phyloP scores from a whole-genome alignment of 2,329 filamentous ascomycete genomes.

The Rhynchosporium graminicola region DNA sequence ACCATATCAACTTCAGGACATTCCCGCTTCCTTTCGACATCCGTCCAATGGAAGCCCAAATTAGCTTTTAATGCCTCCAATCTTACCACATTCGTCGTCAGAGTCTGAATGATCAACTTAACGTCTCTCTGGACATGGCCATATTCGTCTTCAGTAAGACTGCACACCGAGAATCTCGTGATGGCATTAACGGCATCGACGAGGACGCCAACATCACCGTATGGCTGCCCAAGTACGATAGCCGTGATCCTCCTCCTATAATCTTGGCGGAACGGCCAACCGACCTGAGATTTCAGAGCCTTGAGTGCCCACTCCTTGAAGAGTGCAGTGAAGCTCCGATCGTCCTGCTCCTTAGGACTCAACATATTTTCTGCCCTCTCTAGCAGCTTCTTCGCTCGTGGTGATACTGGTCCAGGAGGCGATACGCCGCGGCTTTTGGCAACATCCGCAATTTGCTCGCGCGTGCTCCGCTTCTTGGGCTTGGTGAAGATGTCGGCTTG shows the following conservation, averaged over 20 bases:
- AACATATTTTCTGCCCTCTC: conserved; percentile 41
- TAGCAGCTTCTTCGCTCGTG: conserved; percentile 47
- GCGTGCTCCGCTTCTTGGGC: conserved; percentile 25
- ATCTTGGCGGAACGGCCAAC: conserved; percentile 68
- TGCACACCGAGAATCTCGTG: conserved; percentile 68
- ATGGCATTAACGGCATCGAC: conserved; percentile 72
- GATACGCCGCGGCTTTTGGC: conserved; percentile 38
- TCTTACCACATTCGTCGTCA: conserved; percentile 68
- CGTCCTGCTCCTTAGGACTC: conserved; percentile 52
- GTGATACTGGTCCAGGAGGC: conserved; percentile 32
- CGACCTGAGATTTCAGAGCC: conserved; percentile 55
- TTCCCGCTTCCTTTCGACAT: conserved; percentile 56
- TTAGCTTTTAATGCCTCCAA: conserved; percentile 66
- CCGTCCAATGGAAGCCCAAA: conserved; percentile 75
- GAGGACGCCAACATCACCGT: conserved; percentile 68
- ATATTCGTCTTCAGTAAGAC: conserved; percentile 77
- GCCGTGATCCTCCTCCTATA: conserved; percentile 65
- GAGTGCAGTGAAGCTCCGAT: conserved; percentile 51
- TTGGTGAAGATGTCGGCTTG: conserved; percentile 36
- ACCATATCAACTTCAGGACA: conserved; percentile 72
- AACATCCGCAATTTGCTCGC: conserved; percentile 30
- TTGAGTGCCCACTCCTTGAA: conserved; percentile 50
- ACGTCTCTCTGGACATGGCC: conserved; percentile 87
- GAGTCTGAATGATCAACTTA: conserved; percentile 68
- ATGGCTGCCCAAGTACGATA: conserved; percentile 72